A percentile compares a stretch with the other conserved stretches of the same genome.
Evolutionary conservation across 176 grass and related monocot species (phyloP).

Genomic region (Aegilops speltoides): DNA sequence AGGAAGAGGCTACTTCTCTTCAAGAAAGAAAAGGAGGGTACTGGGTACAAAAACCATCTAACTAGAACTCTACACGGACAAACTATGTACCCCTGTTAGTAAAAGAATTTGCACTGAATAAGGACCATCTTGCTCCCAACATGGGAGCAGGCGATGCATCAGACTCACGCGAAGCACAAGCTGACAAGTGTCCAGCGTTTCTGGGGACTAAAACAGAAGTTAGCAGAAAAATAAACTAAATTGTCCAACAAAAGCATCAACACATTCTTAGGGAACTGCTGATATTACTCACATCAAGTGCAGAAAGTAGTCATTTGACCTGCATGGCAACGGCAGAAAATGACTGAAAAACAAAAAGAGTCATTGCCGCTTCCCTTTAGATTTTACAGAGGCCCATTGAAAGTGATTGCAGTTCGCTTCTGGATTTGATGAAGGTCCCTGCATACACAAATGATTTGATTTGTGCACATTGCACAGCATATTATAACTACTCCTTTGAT

Average conservation of each 20-base stretch:
- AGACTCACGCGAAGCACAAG: background rate
- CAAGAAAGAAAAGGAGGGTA: background rate
- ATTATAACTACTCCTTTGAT: conserved; percentile 19
- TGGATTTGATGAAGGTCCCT: conserved; percentile 85
- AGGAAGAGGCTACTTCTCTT: background rate
- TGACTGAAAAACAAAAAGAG: background rate
- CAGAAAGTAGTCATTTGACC: background rate
- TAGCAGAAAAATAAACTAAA: background rate
- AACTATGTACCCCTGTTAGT: conserved; percentile 30
- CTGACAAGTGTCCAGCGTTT: background rate
- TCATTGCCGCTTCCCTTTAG: conserved; percentile 57
- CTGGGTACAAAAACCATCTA: background rate
- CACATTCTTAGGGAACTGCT: background rate
- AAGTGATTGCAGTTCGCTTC: conserved; percentile 93
- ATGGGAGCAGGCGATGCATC: background rate
- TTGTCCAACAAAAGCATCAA: background rate
- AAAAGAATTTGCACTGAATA: background rate
- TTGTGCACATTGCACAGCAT: background rate
- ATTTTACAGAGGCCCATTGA: conserved; percentile 82
- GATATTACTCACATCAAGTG: background rate
- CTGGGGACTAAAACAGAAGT: background rate
- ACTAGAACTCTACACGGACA: conserved; percentile 12
- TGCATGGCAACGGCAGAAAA: background rate
- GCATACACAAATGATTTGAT: background rate
- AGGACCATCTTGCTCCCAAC: background rate